Conservation (phyloP, 2,329 filamentous ascomycete species). For the Phoma sp. region DNA sequence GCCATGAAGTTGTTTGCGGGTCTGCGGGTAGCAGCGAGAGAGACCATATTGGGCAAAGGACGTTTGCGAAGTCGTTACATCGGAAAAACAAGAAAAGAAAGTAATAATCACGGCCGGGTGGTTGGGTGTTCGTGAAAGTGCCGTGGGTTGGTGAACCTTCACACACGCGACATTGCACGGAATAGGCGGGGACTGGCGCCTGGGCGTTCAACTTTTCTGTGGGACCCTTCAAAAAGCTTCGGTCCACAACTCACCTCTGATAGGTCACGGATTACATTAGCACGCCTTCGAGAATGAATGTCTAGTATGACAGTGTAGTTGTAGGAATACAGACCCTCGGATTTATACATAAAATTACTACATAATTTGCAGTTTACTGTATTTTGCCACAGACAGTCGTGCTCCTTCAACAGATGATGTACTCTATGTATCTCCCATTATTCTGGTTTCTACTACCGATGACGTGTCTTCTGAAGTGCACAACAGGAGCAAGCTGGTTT, state of each 20-base stretch:
- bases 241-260: slow-evolving; percentile 3
- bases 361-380: no score
- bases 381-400: no score
- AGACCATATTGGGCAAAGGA: slow-evolving; percentile 44
- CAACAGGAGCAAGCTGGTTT: no score
- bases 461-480: no score
- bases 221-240: slow-evolving; percentile 6
- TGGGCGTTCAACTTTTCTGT: slow-evolving; percentile 18
- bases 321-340: no score
- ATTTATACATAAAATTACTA: no score
- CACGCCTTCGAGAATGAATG: no score
- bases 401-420: no score
- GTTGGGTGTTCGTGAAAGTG: slow-evolving; percentile 8
- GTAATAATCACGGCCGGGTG: neutral
- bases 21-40: slow-evolving; percentile 44
- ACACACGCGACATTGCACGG: slow-evolving; percentile 18
- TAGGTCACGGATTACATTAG: neutral
- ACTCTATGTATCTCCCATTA: no score
- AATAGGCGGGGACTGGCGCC: slow-evolving; percentile 10
- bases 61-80: slow-evolving; percentile 36
- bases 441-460: no score
- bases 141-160: slow-evolving; percentile 14
- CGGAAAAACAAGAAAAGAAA: slow-evolving; percentile 19
- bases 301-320: no score
- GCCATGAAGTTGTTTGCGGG: slow-evolving; percentile 34